Evolutionary conservation across 805 yeast species (phyloP), one percentile per base, ranked within the genome.

Genomic region (Metschnikowia similis): DNA sequence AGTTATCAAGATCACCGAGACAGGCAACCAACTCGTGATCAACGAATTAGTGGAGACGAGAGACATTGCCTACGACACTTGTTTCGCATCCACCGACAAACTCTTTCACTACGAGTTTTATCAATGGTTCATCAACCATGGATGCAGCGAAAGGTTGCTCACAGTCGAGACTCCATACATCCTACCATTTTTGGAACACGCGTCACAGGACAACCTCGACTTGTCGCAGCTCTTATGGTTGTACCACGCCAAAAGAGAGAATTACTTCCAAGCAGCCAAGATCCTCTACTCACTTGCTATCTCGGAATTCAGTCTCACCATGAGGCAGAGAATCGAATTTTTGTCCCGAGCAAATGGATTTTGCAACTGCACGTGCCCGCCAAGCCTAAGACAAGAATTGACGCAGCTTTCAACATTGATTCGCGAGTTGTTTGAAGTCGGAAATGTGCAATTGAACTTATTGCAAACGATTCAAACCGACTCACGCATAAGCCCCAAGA

Each of bases 331-430:
- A 64, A 85, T 92, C 40, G 97, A 91, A 66, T 89, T 80, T 63
- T 73, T 94, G 48, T 88, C 97, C 1, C 79, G 97, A 57, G 97
- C 97, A 1, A 87, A 86, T 66, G 96, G 96, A 2, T 90, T 89
- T 71, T 87, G 96, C 66, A 88, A 89, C 62, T 86, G 96, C 66
- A 83, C 80, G 41, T 82, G 90, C 54, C 86, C 92, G 27, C 88
- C 92, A 30, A 80, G 77, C 51, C 76, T 84, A 61, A 79, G 92
- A 57, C 95, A 87, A 59, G 82, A 83, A 53, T 84, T 89, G 79
- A 81, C 84, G 29, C 83, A 82, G 58, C 71, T 92, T 50, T 77
- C 89, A 1, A 74, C 82, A 9, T 73, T 79, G 58, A 85, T 91
- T 35, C 85, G 83, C 56, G 96, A 90, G 61, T 79, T 87, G 46